phyloP scores from a whole-genome alignment of 2,329 filamentous ascomycete species.

The Thielaviopsis euricoi region DNA sequence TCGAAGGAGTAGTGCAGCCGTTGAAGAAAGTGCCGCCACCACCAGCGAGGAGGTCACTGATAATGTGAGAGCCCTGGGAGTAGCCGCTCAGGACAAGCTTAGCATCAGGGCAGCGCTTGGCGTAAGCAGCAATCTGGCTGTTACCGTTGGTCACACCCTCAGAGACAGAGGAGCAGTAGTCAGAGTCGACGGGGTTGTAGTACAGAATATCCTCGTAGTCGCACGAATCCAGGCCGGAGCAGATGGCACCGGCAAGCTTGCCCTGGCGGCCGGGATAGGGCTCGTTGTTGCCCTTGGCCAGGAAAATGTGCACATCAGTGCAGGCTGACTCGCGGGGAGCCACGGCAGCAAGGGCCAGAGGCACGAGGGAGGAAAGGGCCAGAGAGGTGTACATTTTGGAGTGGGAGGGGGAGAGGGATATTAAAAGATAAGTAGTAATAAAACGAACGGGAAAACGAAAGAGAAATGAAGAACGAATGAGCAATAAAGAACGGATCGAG shows the following conservation, averaged over 20 bases:
- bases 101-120: slow-evolving; percentile 22
- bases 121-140: slow-evolving; percentile 23
- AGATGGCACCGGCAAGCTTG: slow-evolving; percentile 17
- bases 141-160: slow-evolving; percentile 21
- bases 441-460: too few species aligned
- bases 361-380: not conserved
- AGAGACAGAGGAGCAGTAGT: slow-evolving; percentile 22
- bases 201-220: slow-evolving; percentile 21
- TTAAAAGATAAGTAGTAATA: not conserved
- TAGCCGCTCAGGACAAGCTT: slow-evolving; percentile 26
- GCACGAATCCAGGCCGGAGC: slow-evolving; percentile 16
- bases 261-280: slow-evolving; percentile 19
- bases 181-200: slow-evolving; percentile 16
- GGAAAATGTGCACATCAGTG: slow-evolving; percentile 18
- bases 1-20: not conserved
- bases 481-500: too few species aligned
- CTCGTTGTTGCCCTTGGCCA: slow-evolving; percentile 18
- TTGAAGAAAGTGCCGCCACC: slow-evolving; percentile 1
- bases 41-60: slow-evolving; percentile 22
- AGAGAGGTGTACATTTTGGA: not conserved
- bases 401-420: not conserved
- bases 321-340: slow-evolving; percentile 12
- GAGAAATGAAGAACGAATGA: too few species aligned
- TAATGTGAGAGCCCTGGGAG: slow-evolving; percentile 21
- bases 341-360: not conserved